These are phyloP conservation scores for Globisporangium carolinianum DNA, from an alignment of 352 stramenopile species.

Conservation along the genomic window DNA sequence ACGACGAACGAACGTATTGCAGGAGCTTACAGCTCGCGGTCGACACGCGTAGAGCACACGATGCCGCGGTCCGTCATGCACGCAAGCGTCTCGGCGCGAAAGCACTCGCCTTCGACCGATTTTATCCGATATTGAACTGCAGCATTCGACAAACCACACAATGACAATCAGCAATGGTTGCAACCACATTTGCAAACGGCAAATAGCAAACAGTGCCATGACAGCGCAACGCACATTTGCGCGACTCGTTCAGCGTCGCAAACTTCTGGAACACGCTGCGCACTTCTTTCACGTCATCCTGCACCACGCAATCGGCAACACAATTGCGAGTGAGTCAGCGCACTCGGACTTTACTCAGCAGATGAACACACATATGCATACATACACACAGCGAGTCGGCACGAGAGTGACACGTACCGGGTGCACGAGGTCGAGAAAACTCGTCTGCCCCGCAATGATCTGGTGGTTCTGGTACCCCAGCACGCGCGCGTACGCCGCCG, in stretches of 20 bases:
- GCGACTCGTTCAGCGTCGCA: conserved; percentile 51
- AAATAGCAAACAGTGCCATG: too few species aligned
- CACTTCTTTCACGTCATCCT: conserved; percentile 61
- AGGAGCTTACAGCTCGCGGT: conserved; percentile 37
- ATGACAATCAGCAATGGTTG: too few species aligned
- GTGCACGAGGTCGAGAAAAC: conserved; percentile 81
- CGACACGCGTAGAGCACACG: conserved; percentile 74
- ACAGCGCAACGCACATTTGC: conserved; percentile 44
- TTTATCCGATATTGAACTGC: conserved; percentile 83
- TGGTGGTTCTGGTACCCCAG: conserved; percentile 76
- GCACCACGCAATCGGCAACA: neutral
- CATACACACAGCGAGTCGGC: neutral
- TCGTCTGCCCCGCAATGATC: conserved; percentile 63
- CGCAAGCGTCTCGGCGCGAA: conserved; percentile 63
- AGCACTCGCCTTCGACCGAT: conserved; percentile 67
- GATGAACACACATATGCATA: neutral
- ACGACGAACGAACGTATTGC: neutral
- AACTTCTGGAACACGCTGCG: conserved; percentile 57
- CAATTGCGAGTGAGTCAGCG: neutral
- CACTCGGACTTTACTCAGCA: too few species aligned
- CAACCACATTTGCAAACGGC: too few species aligned
- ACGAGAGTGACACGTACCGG: conserved; percentile 30
- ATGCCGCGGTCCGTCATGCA: conserved; percentile 67
- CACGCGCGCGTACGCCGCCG: conserved; percentile 56
- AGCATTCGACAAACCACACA: conserved; percentile 6